phyloP scores from a whole-genome alignment of 169 alveolate genomes.

The Plasmodium inui region DNA sequence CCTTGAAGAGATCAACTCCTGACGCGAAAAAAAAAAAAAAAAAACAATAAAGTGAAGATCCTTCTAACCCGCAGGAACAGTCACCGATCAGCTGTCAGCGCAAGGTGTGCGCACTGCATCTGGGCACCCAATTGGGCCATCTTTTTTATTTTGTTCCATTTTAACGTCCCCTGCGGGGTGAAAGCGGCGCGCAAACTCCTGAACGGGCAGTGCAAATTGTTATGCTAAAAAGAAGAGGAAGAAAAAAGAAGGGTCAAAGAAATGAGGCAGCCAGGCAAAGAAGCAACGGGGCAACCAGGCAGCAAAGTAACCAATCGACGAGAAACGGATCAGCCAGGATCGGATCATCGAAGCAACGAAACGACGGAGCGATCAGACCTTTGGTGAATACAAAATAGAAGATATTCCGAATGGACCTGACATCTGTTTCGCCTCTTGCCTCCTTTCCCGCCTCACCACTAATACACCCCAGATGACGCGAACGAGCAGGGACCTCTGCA shows the following conservation, averaged over 20 bases:
- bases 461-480: conserved; percentile 11
- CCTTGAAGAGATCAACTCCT: not conserved
- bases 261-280: not conserved
- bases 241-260: not conserved
- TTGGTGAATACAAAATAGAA: not conserved
- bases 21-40: not conserved
- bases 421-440: not conserved
- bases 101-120: not conserved
- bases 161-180: not conserved
- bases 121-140: not conserved
- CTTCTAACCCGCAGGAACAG: not conserved
- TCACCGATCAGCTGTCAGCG: not conserved
- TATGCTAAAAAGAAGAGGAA: not conserved
- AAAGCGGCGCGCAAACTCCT: not conserved
- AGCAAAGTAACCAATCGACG: not conserved
- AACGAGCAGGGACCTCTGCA: conserved; percentile 20
- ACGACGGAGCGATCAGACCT: not conserved
- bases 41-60: not conserved
- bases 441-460: not conserved
- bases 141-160: not conserved
- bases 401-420: not conserved
- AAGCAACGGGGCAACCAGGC: too few species aligned
- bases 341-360: not conserved
- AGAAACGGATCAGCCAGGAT: too few species aligned
- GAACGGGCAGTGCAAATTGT: not conserved